Evolutionary conservation across 139 green algal genomes (phyloP).

Genomic region (Chlamydomonas incerta): DNA sequence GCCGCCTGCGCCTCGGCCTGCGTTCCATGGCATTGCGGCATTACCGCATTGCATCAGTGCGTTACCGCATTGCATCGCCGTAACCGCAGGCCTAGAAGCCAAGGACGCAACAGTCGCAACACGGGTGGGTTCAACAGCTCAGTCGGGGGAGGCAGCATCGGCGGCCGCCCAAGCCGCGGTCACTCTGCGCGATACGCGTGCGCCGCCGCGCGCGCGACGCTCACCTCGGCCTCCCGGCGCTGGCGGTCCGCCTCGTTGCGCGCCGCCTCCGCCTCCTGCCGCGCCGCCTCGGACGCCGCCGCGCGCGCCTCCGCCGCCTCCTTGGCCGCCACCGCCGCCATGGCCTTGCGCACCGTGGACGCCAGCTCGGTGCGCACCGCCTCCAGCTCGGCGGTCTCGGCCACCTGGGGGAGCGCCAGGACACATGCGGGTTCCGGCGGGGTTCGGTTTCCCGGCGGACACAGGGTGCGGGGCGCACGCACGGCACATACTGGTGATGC

Average conservation of each 20-base stretch:
- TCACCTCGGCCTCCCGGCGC: conserved; percentile 54
- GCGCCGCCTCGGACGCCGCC: conserved; percentile 43
- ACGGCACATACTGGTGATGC: no score
- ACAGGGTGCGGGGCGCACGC: no score
- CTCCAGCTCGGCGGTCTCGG: conserved; percentile 47
- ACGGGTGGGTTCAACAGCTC: no score
- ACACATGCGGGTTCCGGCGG: no score
- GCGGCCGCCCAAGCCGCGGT: no score
- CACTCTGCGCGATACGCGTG: no score
- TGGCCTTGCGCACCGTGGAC: conserved; percentile 52
- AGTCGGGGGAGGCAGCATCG: no score
- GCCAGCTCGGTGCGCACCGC: conserved; percentile 40
- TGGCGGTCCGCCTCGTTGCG: conserved; percentile 56
- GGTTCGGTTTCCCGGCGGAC: no score
- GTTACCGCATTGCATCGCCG: not conserved
- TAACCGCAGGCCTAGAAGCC: no score
- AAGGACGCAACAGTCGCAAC: no score
- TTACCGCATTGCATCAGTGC: not conserved
- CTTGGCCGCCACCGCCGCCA: conserved; percentile 48
- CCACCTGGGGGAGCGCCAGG: conserved; percentile 36
- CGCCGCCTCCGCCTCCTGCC: conserved; percentile 33
- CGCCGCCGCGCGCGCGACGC: no score
- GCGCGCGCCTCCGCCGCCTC: conserved; percentile 53
- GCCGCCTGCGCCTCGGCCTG: conserved; percentile 60
- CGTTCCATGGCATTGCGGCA: not conserved